These are phyloP conservation scores for Microbotryum intermedium DNA, from an alignment of 1,284 basidiomycete genomes.

Conservation along the genomic window DNA sequence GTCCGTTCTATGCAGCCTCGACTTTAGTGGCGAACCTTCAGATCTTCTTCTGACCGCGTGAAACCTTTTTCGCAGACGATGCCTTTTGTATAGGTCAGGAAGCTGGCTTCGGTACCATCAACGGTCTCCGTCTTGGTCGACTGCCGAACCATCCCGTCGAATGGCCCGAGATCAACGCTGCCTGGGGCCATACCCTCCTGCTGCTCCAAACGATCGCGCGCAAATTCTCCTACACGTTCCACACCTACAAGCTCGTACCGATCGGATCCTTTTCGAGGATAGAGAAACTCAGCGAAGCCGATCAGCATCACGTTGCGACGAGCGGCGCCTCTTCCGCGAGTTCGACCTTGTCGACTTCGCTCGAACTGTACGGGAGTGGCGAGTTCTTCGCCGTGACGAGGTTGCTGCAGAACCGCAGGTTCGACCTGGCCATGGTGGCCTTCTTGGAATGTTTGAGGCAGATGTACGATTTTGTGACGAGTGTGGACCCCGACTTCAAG, in stretches of 20 bases:
- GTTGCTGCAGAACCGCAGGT: conserved; percentile 83
- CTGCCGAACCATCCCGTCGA: conserved; percentile 75
- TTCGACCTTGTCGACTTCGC: not conserved
- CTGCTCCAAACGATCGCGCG: conserved; percentile 81
- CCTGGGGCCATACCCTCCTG: conserved; percentile 93
- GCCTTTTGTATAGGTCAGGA: conserved; percentile 97
- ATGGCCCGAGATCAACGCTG: conserved; percentile 98
- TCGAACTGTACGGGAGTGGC: conserved; percentile 55
- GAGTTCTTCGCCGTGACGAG: conserved; percentile 71
- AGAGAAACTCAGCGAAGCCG: conserved; percentile 55
- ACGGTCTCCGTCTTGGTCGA: conserved; percentile 82
- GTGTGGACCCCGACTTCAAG: conserved; percentile 53
- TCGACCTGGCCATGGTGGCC: conserved; percentile 92
- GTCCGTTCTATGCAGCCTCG: conserved; percentile 10
- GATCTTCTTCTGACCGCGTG: not conserved
- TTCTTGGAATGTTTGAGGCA: conserved; percentile 91
- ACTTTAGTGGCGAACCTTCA: not conserved
- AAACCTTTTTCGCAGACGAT: conserved; percentile 51
- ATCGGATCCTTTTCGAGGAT: conserved; percentile 89
- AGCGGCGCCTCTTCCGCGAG: conserved; percentile 43
- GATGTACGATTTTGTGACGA: conserved; percentile 70
- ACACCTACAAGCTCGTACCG: conserved; percentile 79
- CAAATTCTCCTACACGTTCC: conserved; percentile 78
- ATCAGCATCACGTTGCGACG: not conserved
- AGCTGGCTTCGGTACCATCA: conserved; percentile 90